These are phyloP conservation scores for Arachis hypogaea DNA, from an alignment of 306 rosid genomes.

Conservation along the genomic window DNA sequence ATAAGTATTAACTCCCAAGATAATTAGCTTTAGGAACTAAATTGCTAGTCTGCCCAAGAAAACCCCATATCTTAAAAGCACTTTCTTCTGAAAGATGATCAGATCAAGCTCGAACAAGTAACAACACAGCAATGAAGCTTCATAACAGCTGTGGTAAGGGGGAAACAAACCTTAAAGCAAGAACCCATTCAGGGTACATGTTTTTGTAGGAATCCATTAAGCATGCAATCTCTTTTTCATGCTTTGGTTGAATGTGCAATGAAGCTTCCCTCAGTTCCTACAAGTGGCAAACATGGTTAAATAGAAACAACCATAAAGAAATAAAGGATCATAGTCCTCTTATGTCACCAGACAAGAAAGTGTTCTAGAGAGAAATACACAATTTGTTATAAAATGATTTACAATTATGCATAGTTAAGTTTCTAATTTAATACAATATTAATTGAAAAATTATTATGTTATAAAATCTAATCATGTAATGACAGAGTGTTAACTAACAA, in stretches of 20 bases:
- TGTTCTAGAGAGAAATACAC: not conserved
- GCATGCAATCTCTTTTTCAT: slow-evolving; percentile 57
- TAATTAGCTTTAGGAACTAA: not conserved
- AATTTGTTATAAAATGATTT: not conserved
- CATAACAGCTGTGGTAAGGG: not conserved
- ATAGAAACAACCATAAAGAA: not conserved
- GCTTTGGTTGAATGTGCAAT: slow-evolving; percentile 70
- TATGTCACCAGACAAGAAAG: not conserved
- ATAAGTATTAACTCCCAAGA: not conserved
- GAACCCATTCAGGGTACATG: slow-evolving; percentile 64
- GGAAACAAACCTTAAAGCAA: slow-evolving; percentile 59
- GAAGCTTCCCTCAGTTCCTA: slow-evolving; percentile 79
- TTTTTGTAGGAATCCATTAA: slow-evolving; percentile 59
- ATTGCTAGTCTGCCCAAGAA: not conserved
- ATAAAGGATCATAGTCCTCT: not conserved
- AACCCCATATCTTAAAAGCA: not conserved
- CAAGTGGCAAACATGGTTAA: not conserved
- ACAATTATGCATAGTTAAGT: no score
- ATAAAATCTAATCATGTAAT: no score
- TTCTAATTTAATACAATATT: no score
- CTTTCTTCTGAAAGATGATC: not conserved
- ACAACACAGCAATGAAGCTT: not conserved
- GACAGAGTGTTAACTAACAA: no score
- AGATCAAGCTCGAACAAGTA: not conserved
- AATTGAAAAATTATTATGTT: no score